Evolutionary conservation across 2,329 filamentous ascomycete genomes (phyloP).

Genomic region (Sclerotinia minor): DNA sequence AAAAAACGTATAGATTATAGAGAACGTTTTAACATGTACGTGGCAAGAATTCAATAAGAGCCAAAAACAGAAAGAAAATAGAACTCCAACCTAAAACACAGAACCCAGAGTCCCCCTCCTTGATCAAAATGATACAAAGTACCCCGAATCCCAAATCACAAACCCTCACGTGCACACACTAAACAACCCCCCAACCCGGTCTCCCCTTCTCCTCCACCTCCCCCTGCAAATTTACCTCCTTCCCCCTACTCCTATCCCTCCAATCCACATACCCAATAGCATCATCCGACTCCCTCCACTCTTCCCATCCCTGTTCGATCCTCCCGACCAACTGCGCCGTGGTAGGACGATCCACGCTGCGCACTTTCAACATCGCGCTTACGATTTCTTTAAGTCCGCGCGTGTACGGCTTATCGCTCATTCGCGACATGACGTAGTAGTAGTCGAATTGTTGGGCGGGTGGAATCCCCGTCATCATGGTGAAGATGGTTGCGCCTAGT

Average conservation of each 20-base stretch:
- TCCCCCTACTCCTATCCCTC: slow-evolving; percentile 7
- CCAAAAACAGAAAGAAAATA: too few species aligned
- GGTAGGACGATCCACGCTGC: slow-evolving; percentile 30
- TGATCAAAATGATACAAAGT: background rate
- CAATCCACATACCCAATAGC: slow-evolving; percentile 32
- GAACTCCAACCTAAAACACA: too few species aligned
- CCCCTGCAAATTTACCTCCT: slow-evolving; percentile 8
- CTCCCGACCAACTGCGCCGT: slow-evolving; percentile 29
- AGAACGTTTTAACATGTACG: background rate
- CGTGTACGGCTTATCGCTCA: slow-evolving; percentile 36
- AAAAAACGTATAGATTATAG: background rate
- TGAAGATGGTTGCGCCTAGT: slow-evolving; percentile 38
- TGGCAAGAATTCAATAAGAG: background rate
- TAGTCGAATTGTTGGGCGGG: slow-evolving; percentile 34
- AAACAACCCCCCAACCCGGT: slow-evolving; percentile 11
- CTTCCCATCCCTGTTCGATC: slow-evolving; percentile 32
- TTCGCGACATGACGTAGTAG: slow-evolving; percentile 35
- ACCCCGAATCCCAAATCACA: background rate
- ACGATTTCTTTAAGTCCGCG: slow-evolving; percentile 33
- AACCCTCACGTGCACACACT: background rate
- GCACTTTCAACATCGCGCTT: slow-evolving; percentile 31
- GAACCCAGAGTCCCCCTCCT: background rate
- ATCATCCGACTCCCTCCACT: slow-evolving; percentile 35
- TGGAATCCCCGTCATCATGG: slow-evolving; percentile 40
- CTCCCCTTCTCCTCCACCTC: slow-evolving; percentile 3